A percentile compares a stretch with the other conserved stretches of the same genome.
Conservation (phyloP, 441 rosid species). For the Euphorbia schlechtendalii region DNA sequence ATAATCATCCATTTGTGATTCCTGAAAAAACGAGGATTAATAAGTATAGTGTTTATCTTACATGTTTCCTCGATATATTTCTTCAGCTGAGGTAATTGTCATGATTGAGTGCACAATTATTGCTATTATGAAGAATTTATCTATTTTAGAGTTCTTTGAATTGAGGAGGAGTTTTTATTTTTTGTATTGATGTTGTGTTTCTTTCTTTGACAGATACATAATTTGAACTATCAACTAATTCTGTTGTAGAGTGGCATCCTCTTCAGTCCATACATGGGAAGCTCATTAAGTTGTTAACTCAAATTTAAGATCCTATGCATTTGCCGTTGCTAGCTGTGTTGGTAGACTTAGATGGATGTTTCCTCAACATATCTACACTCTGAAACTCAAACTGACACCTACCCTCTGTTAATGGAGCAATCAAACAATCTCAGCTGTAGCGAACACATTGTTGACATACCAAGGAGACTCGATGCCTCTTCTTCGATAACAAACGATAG, state of each 20-base stretch:
- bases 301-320: slow-evolving; percentile 35
- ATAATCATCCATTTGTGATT: too few species aligned
- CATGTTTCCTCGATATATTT: too few species aligned
- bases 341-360: slow-evolving; percentile 67
- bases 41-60: too few species aligned
- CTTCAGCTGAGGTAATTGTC: slow-evolving; percentile 7
- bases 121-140: too few species aligned
- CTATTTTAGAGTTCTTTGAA: background rate
- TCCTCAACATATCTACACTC: slow-evolving; percentile 39
- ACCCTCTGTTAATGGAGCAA: slow-evolving; percentile 64
- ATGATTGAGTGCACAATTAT: too few species aligned
- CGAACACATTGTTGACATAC: slow-evolving; percentile 65
- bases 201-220: slow-evolving; percentile 14
- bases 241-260: slow-evolving; percentile 14
- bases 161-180: background rate
- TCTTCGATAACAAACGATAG: slow-evolving; percentile 50
- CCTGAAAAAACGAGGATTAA: too few species aligned
- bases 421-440: slow-evolving; percentile 28
- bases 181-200: slow-evolving; percentile 13
- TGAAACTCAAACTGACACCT: slow-evolving; percentile 33
- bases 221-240: slow-evolving; percentile 16
- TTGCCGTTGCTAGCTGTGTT: slow-evolving; percentile 21
- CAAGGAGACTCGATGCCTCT: slow-evolving; percentile 32
- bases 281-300: slow-evolving; percentile 12
- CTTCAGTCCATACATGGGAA: background rate